Percentiles rank a stretch among this genome's conserved stretches.
Conservation (phyloP, 805 yeast species). For the Metschnikowia baotianmanensis region DNA sequence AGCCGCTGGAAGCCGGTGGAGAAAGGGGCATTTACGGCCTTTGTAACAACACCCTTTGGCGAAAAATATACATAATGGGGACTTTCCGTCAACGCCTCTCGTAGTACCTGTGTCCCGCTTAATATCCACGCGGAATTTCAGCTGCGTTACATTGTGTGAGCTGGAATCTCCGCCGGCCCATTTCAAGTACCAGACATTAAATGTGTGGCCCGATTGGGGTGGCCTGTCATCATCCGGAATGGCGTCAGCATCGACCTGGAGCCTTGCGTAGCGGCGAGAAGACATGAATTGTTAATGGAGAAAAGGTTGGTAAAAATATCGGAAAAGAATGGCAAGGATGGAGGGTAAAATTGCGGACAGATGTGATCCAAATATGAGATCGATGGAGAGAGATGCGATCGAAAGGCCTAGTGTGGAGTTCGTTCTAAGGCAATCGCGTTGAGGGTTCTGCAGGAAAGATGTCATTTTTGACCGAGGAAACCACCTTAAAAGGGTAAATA, state of each 20-base stretch:
- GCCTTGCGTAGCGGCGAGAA: constrained; percentile 53
- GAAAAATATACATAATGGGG: constrained; percentile 74
- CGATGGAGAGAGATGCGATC: too few species aligned
- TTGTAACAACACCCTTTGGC: constrained; percentile 85
- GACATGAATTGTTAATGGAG: constrained; percentile 5
- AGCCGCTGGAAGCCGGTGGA: constrained; percentile 71
- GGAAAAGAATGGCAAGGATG: too few species aligned
- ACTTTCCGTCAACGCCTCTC: constrained; percentile 49
- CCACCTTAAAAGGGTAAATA: too few species aligned
- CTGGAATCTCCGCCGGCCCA: constrained; percentile 78
- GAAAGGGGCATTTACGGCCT: constrained; percentile 72
- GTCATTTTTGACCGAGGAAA: too few species aligned
- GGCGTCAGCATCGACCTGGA: constrained; percentile 65
- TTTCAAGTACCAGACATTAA: constrained; percentile 83
- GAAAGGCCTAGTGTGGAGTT: too few species aligned
- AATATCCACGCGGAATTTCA: constrained; percentile 60
- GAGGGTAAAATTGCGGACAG: too few species aligned
- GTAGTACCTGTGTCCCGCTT: constrained; percentile 73
- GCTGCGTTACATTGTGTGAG: constrained; percentile 40
- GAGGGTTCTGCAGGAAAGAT: too few species aligned
- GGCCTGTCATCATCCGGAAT: constrained; percentile 62
- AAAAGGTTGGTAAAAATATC: neutral
- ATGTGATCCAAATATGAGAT: too few species aligned
- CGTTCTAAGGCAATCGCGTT: too few species aligned
- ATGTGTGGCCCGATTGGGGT: constrained; percentile 75